A percentile compares a stretch with the other conserved stretches of the same genome.
Evolutionary conservation across 2,329 filamentous ascomycete genomes (phyloP).

Genomic region (Epichloe elymi): DNA sequence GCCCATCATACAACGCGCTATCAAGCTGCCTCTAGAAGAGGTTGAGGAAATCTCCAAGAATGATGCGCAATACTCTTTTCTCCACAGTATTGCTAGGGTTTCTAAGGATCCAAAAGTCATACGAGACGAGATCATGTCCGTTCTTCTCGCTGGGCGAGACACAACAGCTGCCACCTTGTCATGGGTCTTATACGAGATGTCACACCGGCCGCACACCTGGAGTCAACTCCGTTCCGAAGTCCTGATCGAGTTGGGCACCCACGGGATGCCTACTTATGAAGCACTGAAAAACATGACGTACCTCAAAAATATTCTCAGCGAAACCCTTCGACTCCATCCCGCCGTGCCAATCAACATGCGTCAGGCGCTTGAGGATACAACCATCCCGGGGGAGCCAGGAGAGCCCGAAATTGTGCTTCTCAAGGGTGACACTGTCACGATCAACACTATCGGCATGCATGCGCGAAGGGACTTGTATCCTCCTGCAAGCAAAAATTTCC

Average conservation of each 20-base stretch:
- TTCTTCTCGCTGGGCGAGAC: slow-evolving; percentile 73
- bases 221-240: slow-evolving; percentile 62
- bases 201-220: slow-evolving; percentile 53
- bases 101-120: slow-evolving; percentile 50
- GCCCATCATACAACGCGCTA: slow-evolving; percentile 53
- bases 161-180: slow-evolving; percentile 73
- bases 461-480: slow-evolving; percentile 34
- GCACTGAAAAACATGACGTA: slow-evolving; percentile 83
- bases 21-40: slow-evolving; percentile 49
- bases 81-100: slow-evolving; percentile 61
- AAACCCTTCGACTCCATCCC: slow-evolving; percentile 65
- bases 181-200: slow-evolving; percentile 73
- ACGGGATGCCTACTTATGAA: slow-evolving; percentile 55
- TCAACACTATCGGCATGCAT: slow-evolving; percentile 39
- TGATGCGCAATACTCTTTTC: slow-evolving; percentile 57
- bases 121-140: slow-evolving; percentile 62
- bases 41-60: slow-evolving; percentile 56
- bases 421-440: slow-evolving; percentile 32
- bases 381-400: slow-evolving; percentile 10
- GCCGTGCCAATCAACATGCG: slow-evolving; percentile 69
- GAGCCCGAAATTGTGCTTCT: slow-evolving; percentile 28
- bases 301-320: slow-evolving; percentile 58
- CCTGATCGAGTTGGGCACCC: slow-evolving; percentile 46
- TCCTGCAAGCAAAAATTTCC: slow-evolving; percentile 22
- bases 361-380: slow-evolving; percentile 8